A percentile compares a stretch with the other conserved stretches of the same genome.
These are phyloP conservation scores for Emmonsiellopsis sp. DNA, from an alignment of 2,329 filamentous ascomycete genomes.

Conservation along the genomic window DNA sequence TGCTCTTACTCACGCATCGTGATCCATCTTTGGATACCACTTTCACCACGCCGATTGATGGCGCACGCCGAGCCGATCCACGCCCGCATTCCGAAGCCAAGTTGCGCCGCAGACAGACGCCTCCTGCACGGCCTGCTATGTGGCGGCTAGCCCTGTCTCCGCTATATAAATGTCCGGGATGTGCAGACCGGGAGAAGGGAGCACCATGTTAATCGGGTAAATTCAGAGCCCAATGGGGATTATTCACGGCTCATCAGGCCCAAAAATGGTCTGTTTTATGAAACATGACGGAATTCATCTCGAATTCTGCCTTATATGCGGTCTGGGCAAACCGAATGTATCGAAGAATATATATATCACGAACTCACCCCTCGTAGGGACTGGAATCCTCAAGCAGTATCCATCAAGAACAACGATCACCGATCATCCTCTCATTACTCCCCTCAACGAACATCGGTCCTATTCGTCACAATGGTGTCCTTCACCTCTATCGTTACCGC, in stretches of 20 bases:
- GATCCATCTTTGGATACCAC: too few species aligned
- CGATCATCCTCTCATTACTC: not conserved
- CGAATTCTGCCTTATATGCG: not conserved
- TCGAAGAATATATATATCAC: not conserved
- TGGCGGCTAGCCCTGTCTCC: too few species aligned
- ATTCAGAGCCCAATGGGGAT: not conserved
- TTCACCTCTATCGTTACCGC: conserved; percentile 17
- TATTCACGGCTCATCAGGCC: not conserved
- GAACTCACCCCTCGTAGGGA: not conserved
- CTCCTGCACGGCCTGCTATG: too few species aligned
- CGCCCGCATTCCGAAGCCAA: too few species aligned
- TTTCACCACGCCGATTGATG: too few species aligned
- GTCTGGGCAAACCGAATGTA: not conserved
- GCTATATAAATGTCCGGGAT: not conserved
- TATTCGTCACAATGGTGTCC: conserved; percentile 17
- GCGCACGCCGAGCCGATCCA: too few species aligned
- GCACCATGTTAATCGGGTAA: not conserved
- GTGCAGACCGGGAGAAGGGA: not conserved
- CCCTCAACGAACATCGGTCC: not conserved
- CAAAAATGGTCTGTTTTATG: not conserved
- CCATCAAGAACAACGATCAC: not conserved
- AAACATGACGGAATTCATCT: not conserved
- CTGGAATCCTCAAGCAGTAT: not conserved
- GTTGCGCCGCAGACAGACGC: too few species aligned
- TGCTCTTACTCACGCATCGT: too few species aligned